Evolutionary conservation across 306 rosid genomes (phyloP).

Genomic region (Dicorynia guianensis): DNA sequence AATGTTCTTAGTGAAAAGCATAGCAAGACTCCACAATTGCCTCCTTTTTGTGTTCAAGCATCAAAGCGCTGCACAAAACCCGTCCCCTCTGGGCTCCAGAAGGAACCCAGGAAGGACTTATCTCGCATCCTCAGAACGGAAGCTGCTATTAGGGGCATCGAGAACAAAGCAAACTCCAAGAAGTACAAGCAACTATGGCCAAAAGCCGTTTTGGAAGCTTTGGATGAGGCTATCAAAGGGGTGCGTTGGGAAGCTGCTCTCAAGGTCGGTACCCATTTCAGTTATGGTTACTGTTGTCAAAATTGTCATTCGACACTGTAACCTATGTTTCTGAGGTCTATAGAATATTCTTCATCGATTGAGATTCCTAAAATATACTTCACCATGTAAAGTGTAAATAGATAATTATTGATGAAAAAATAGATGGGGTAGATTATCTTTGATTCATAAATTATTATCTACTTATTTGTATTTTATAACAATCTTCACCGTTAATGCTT

Average conservation of each 20-base stretch:
- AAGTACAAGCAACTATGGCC: slow-evolving; percentile 80
- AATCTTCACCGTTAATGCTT: no score
- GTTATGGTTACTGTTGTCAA: neutral
- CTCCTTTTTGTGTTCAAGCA: slow-evolving; percentile 37
- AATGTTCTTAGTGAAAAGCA: slow-evolving; percentile 31
- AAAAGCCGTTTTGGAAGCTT: slow-evolving; percentile 79
- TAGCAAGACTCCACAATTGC: slow-evolving; percentile 18
- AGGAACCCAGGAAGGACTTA: slow-evolving; percentile 64
- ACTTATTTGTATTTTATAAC: no score
- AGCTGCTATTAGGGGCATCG: slow-evolving; percentile 74
- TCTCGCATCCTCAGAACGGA: slow-evolving; percentile 87
- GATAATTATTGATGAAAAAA: no score
- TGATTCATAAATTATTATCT: no score
- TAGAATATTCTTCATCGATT: neutral
- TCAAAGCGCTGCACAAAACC: slow-evolving; percentile 56
- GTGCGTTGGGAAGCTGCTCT: slow-evolving; percentile 70
- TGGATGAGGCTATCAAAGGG: slow-evolving; percentile 72
- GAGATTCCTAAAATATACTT: no score
- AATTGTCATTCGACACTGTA: neutral
- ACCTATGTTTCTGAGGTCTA: neutral
- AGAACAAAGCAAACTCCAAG: slow-evolving; percentile 68
- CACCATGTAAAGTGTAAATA: no score
- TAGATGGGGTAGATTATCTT: no score
- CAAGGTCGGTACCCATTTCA: slow-evolving; percentile 50
- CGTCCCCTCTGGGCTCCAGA: slow-evolving; percentile 53